Evolutionary conservation across 2,329 filamentous ascomycete genomes (phyloP).

Genomic region (Colletotrichum spaethianum): DNA sequence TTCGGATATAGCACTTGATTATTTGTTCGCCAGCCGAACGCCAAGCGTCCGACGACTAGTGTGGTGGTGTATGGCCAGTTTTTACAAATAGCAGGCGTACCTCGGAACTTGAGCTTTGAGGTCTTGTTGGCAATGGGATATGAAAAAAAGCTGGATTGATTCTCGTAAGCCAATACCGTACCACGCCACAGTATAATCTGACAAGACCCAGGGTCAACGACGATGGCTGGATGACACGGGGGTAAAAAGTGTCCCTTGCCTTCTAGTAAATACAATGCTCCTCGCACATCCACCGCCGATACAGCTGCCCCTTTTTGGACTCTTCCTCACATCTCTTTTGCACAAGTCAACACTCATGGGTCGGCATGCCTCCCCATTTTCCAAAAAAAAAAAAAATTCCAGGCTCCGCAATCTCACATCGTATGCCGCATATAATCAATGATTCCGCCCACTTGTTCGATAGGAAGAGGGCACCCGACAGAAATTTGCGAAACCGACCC

Average conservation of each 20-base stretch:
- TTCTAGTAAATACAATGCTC: conserved; percentile 40
- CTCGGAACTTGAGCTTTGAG: not conserved
- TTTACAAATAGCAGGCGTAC: not conserved
- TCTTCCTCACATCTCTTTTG: conserved; percentile 25
- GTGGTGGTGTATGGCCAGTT: not conserved
- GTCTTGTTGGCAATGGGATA: conserved; percentile 2
- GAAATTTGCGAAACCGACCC: conserved; percentile 35
- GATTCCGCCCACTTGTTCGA: conserved; percentile 36
- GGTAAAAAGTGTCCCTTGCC: conserved; percentile 10
- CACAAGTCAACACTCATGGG: conserved; percentile 28
- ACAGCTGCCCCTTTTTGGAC: conserved; percentile 29
- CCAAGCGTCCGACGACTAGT: not conserved
- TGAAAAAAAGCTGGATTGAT: conserved; percentile 36
- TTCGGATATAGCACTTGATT: not conserved
- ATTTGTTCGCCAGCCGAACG: not conserved
- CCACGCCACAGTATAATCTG: conserved; percentile 36
- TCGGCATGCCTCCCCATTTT: conserved; percentile 17
- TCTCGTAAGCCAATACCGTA: conserved; percentile 34
- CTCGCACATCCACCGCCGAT: conserved; percentile 6
- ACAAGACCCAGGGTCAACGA: conserved; percentile 31
- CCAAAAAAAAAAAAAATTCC: conserved; percentile 34
- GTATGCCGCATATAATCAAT: conserved; percentile 42
- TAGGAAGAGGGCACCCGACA: conserved; percentile 23
- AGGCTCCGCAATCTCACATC: conserved; percentile 38
- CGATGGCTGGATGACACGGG: conserved; percentile 17